A percentile compares a stretch with the other conserved stretches of the same genome.
Evolutionary conservation across 768 basidiomycete species (phyloP).

Genomic region (Agaricus bisporus): DNA sequence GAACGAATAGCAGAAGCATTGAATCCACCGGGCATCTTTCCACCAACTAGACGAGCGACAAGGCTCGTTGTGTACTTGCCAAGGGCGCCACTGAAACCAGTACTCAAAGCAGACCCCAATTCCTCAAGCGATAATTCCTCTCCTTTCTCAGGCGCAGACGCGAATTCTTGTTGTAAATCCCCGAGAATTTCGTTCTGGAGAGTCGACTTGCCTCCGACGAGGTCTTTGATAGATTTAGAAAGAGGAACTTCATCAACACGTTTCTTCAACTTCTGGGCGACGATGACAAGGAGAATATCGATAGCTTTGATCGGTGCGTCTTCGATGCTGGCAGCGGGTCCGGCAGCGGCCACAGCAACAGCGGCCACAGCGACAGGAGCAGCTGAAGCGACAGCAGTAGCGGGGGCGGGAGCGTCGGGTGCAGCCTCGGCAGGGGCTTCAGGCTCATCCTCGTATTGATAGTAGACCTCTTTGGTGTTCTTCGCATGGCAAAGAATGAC

Average conservation of each 20-base stretch:
- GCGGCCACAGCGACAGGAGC: constrained; percentile 34
- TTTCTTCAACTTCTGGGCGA: constrained; percentile 99
- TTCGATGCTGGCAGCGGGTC: constrained; percentile 69
- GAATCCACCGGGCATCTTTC: constrained; percentile 99
- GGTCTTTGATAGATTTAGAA: constrained; percentile 94
- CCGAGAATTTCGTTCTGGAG: constrained; percentile 98
- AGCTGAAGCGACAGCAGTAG: constrained; percentile 29
- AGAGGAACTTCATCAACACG: constrained; percentile 81
- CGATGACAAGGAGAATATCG: constrained; percentile 81
- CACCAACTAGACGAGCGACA: constrained; percentile 85
- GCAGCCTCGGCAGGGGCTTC: constrained; percentile 26
- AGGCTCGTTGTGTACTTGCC: constrained; percentile 93
- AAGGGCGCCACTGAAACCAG: constrained; percentile 78
- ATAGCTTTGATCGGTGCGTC: constrained; percentile 89
- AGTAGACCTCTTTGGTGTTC: constrained; percentile 95
- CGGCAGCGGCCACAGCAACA: constrained; percentile 39
- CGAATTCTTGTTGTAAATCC: constrained; percentile 92
- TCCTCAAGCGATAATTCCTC: constrained; percentile 97
- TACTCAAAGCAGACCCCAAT: constrained; percentile 76
- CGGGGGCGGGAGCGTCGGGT: constrained; percentile 28
- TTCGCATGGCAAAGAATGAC: constrained; percentile 90
- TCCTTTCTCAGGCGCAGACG: constrained; percentile 94
- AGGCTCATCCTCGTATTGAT: constrained; percentile 89
- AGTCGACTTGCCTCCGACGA: constrained; percentile 97
- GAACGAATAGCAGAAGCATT: constrained; percentile 87